Percentiles rank a stretch among this genome's conserved stretches.
Conservation (phyloP, 345 rosid species). For the Heritiera littoralis region DNA sequence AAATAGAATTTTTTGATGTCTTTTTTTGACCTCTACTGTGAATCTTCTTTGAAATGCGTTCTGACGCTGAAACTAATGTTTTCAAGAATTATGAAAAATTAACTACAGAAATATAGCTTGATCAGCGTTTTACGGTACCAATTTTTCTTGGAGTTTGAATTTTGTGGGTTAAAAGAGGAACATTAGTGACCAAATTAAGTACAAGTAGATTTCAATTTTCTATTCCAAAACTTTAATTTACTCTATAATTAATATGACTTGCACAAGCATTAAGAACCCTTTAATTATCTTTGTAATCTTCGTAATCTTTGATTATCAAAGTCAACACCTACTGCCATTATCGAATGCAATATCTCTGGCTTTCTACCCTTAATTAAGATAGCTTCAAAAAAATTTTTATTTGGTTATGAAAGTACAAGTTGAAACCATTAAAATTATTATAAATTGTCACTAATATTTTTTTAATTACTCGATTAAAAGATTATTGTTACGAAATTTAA, state of each 20-base stretch:
- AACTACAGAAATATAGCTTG: not conserved
- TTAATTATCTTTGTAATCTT: not conserved
- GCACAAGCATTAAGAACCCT: not conserved
- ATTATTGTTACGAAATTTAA: too few species aligned
- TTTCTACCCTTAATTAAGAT: too few species aligned
- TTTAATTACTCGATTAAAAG: too few species aligned
- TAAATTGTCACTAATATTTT: too few species aligned
- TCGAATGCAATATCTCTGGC: not conserved
- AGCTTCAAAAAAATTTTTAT: too few species aligned
- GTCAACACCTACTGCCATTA: not conserved
- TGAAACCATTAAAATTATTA: too few species aligned
- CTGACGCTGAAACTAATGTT: too few species aligned
- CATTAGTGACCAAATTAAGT: not conserved
- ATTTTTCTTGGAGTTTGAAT: not conserved
- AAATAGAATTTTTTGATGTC: too few species aligned
- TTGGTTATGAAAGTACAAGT: too few species aligned
- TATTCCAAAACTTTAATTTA: not conserved
- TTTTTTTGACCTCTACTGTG: too few species aligned
- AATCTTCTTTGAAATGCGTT: too few species aligned
- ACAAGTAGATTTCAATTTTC: not conserved
- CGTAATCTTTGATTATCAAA: not conserved
- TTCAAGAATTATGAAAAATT: too few species aligned
- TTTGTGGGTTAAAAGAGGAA: not conserved
- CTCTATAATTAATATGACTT: not conserved
- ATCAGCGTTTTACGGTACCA: not conserved